Evolutionary conservation across 768 basidiomycete genomes (phyloP), one percentile per base, ranked within the genome.

Genomic region (Sarcodon sp.): DNA sequence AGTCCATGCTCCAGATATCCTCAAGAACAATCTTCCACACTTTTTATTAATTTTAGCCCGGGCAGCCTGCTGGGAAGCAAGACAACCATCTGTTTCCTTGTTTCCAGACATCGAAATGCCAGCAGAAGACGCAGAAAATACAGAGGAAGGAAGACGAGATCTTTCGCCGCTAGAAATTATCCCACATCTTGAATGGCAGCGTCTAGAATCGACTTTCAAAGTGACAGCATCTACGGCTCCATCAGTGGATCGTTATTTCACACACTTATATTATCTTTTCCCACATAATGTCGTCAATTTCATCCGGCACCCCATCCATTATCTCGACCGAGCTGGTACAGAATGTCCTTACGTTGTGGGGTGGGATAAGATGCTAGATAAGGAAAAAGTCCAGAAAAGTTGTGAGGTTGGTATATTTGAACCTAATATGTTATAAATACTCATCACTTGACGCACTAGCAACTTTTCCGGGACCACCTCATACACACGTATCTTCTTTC

Each of bases 221-320:
- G 66, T 71, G 8, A 69, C 68, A 1, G 61, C 68, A n/a, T 71
- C 77, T 11, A 63, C 68, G 31, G 65, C 76, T 1, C 84, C 87
- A 13, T 74, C 77, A 4, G 72, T 79, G 12, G 72, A 77, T 15
- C 72, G 68, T 39, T 87, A 77, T 57, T 91, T 91, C 65, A 81
- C 82, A 2, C 73, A 73, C 41, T 68, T 96, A 51, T 94, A 93
- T 65, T 92, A 89, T 56, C 76, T 92, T 44, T 96, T 88, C 67
- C 92, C 92, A 1, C 86, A 82, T 64, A 96, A 93, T 66, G 71
- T 87, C 37, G 68, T 94, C 50, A 75, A 73, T 47, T 96, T 96
- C 62, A 63, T 92, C 47, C 77, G 80, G 46, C 67, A 71, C 45
- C 87, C 92, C 1, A 69, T 71, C 7, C 61, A 64, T 35, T 91